Evolutionary conservation across 345 rosid genomes (phyloP).

Genomic region (Angophora floribunda): DNA sequence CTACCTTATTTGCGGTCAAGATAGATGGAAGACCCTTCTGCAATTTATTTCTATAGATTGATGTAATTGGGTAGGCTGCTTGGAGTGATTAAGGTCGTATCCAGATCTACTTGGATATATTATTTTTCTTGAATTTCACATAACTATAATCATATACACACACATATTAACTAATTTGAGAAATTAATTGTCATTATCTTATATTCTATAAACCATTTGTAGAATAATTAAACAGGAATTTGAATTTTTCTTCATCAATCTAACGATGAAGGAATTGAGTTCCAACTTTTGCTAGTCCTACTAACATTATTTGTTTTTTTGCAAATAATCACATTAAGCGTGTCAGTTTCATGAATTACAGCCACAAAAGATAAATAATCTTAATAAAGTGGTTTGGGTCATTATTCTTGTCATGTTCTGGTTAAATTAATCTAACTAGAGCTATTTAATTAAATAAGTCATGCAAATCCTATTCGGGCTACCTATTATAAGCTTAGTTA

Average conservation of each 20-base stretch:
- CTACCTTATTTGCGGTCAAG: neutral
- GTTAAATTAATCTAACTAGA: neutral
- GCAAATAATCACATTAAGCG: neutral
- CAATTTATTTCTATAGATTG: neutral
- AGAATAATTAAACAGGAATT: neutral
- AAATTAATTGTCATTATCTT: neutral
- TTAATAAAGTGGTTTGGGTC: neutral
- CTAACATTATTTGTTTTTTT: neutral
- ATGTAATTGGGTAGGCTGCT: neutral
- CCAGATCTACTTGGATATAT: neutral
- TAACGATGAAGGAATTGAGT: neutral
- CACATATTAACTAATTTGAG: neutral
- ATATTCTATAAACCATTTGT: neutral
- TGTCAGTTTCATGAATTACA: neutral
- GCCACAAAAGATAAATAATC: neutral
- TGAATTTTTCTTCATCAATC: neutral
- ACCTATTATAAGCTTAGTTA: neutral
- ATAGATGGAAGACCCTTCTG: neutral
- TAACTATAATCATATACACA: neutral
- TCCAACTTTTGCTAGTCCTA: neutral
- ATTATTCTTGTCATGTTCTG: accelerated
- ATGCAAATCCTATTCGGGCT: neutral
- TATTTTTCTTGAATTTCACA: neutral
- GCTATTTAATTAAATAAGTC: neutral
- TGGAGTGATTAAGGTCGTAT: neutral